Evolutionary conservation across 2,329 filamentous ascomycete genomes (phyloP).

Genomic region (Lecanoromycetidae sp.): DNA sequence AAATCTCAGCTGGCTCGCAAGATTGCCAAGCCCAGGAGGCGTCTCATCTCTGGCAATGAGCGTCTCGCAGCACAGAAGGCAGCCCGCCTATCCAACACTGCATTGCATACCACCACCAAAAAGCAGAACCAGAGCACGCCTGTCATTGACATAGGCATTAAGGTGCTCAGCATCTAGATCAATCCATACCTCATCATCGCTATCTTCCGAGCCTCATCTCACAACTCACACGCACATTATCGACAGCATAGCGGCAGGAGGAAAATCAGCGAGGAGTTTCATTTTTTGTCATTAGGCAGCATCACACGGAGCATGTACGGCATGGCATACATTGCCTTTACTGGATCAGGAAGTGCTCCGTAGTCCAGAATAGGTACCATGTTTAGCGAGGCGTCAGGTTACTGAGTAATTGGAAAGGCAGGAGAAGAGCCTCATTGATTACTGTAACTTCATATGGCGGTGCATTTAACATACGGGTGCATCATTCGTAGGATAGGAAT

Average conservation of each 20-base stretch:
- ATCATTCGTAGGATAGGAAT: too few species aligned
- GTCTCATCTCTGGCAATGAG: slow-evolving; percentile 14
- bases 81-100: slow-evolving; percentile 10
- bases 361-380: too few species aligned
- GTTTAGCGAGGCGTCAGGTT: too few species aligned
- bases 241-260: slow-evolving; percentile 9
- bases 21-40: slow-evolving; percentile 15
- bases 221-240: neutral
- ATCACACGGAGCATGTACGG: slow-evolving; percentile 8
- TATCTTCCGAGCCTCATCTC: neutral
- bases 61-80: slow-evolving; percentile 19
- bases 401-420: too few species aligned
- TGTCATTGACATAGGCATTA: slow-evolving; percentile 16
- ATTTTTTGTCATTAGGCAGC: slow-evolving; percentile 5
- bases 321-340: slow-evolving; percentile 13
- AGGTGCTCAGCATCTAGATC: slow-evolving; percentile 17
- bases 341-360: too few species aligned
- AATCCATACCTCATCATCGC: neutral
- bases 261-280: slow-evolving; percentile 5
- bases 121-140: slow-evolving; percentile 17
- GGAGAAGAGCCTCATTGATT: too few species aligned
- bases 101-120: slow-evolving; percentile 7
- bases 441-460: too few species aligned
- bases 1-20: slow-evolving; percentile 7
- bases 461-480: too few species aligned